Evolutionary conservation across 2,329 filamentous ascomycete species (phyloP), one percentile per base, ranked within the genome.

Genomic region (Colletotrichum sp.): DNA sequence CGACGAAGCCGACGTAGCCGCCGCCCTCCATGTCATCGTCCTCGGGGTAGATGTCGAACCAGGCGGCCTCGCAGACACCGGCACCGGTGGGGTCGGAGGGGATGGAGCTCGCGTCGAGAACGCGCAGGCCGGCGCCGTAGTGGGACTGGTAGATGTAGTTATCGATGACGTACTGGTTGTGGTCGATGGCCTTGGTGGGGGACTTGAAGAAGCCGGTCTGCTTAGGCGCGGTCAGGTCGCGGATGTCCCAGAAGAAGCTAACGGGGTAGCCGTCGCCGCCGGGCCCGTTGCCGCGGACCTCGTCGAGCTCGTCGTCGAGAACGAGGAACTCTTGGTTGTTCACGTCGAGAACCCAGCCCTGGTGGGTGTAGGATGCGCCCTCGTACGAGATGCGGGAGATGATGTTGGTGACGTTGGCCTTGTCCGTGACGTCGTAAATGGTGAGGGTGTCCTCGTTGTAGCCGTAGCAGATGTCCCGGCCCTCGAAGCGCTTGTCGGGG

Each of bases 331-430:
- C 86, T 55, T 87, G 83, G 69, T 81, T 86, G 39, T 85, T 81
- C 2, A 82, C 80, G 79, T 90, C 87, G 28, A 90, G 84, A 5
- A 92, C 84, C 84, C 88, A 89, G 8, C 91, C 91, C 78, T 92
- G 91, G 80, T 92, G 91, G 2, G 89, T 91, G 83, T 92, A 92
- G 5, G 87, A 82, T 9, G 89, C 89, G 57, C 90, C 90, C 26
- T 88, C 86, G 80, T 92, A 92, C 0, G 87, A 88, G 15, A 89
- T 91, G 55, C 85, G 85, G 32, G 90, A 91, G 66, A 86, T 83
- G 77, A 91, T 85, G 75, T 89, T 85, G 55, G 84, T 86, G 36
- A 83, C 80, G 8, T 84, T 81, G 59, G 83, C 82, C 83, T 90
- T 89, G 79, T 90, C 81, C 2, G 88, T 90, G 2, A 90, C 85